phyloP scores from a whole-genome alignment of 768 basidiomycete genomes.

The Leccinum variicolor region DNA sequence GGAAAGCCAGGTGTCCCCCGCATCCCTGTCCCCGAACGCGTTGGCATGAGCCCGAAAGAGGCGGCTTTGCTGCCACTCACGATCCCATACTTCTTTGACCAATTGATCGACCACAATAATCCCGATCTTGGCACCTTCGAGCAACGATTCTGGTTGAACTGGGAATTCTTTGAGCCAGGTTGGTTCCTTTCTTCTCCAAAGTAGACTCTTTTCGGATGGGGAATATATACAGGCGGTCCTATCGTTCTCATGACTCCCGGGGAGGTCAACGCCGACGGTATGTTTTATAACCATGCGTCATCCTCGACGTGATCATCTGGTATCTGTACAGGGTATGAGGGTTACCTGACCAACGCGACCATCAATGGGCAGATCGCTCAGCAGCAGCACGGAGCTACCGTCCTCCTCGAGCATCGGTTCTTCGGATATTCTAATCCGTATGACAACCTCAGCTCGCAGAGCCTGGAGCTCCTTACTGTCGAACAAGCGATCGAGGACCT shows the following conservation, averaged over 20 bases:
- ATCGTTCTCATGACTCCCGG: constrained; percentile 53
- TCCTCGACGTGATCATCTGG: not conserved
- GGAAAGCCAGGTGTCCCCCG: constrained; percentile 14
- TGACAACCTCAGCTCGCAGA: constrained; percentile 56
- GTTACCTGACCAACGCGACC: constrained; percentile 62
- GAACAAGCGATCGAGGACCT: constrained; percentile 75
- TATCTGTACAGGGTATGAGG: constrained; percentile 27
- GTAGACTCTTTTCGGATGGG: not conserved
- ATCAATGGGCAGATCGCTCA: constrained; percentile 66
- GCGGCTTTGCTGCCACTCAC: constrained; percentile 24
- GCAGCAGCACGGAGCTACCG: constrained; percentile 57
- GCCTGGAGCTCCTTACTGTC: constrained; percentile 58
- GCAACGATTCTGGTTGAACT: constrained; percentile 71
- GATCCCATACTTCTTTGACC: constrained; percentile 30
- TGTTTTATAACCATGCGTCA: not conserved
- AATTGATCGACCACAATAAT: constrained; percentile 44
- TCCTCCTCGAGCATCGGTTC: constrained; percentile 72
- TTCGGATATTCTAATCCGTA: constrained; percentile 72
- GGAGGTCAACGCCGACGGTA: constrained; percentile 53
- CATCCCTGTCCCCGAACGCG: constrained; percentile 9
- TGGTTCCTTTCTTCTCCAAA: not conserved
- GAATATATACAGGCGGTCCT: constrained; percentile 19
- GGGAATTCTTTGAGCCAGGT: constrained; percentile 61
- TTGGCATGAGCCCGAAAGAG: constrained; percentile 19
- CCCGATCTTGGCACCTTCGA: constrained; percentile 69